Base-by-base conservation (phyloP, 352 stramenopile species). In the Phytopythium aichiense region DNA sequence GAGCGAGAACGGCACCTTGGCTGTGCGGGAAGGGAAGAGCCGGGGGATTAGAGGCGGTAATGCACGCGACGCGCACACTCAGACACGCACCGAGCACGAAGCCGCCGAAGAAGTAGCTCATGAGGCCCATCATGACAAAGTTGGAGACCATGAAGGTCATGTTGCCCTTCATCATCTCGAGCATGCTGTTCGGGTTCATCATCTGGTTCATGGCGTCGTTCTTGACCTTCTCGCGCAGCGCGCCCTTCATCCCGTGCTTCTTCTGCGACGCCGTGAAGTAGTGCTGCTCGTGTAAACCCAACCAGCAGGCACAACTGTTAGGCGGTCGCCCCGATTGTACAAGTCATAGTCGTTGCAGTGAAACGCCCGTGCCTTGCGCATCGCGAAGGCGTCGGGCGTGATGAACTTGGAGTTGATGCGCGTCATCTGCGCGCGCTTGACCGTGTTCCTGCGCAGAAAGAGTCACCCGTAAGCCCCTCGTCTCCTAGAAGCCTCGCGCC, bases 91-190 rank as follows among this genome's bases (percentile, higher is more conserved):
- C 84, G 15, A 99, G 77, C 66, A 99, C 96, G 64, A 99, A 99
- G 56, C 97, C 97, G 59, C 85, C 84, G 65, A 99, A 99, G 71
- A 99, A 99, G 77, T 99, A 98, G 70, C 89, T 96, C 75, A 99
- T 98, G 60, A 98, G 95, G 31, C 97, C 94, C 96, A 99, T 99
- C 97, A 99, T 99, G 68, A 99, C 94, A 78, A 99, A 99, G 77
- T 99, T 99, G 68, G 98, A 98, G 22, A 98, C 89, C 92, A 99
- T 98, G 63, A 98, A 98, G 16, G 92, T 97, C 89, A 99, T 98
- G 72, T 99, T 98, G 63, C 96, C 95, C 80, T 99, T 99, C 92
- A 99, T 98, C 83, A 97, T 97, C 70, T 98, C 95, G 63, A 99
- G 94, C 95, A 99, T 99, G 55, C 82, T 90, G 69, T 97, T 94